Percentiles rank a stretch among this genome's conserved stretches.
Evolutionary conservation across 2,329 filamentous ascomycete species (phyloP).

Genomic region (Colletotrichum higginsianum): DNA sequence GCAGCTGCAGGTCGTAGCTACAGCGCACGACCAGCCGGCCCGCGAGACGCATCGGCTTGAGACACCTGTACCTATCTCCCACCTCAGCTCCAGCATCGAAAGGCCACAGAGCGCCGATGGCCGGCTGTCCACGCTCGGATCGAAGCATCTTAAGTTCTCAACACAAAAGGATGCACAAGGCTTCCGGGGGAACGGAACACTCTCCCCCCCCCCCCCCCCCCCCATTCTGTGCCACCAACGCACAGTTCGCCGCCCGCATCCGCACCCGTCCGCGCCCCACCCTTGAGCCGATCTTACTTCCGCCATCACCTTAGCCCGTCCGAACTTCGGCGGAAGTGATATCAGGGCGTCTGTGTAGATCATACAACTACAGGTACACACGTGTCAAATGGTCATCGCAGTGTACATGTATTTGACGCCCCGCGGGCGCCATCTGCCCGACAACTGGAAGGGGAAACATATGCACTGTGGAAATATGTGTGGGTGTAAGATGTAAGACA

Average conservation of each 20-base stretch:
- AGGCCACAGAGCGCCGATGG: neutral
- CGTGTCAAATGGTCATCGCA: neutral
- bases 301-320: slow-evolving; percentile 8
- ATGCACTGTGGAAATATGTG: neutral
- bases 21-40: neutral
- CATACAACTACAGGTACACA: neutral
- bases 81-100: neutral
- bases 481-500: no score
- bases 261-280: neutral
- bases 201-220: no score
- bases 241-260: neutral
- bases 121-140: neutral
- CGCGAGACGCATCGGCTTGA: slow-evolving; percentile 1
- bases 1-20: neutral
- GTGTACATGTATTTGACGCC: neutral
- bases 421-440: neutral
- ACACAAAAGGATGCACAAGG: neutral
- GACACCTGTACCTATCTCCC: neutral
- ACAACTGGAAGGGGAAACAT: neutral
- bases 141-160: neutral
- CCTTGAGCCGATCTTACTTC: neutral
- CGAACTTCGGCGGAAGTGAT: slow-evolving; percentile 15
- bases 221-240: neutral
- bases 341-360: neutral
- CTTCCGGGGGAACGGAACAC: neutral